A percentile compares a stretch with the other conserved stretches of the same genome.
Evolutionary conservation across 2,329 filamentous ascomycete genomes (phyloP).

Genomic region (Sclerotinia glacialis): DNA sequence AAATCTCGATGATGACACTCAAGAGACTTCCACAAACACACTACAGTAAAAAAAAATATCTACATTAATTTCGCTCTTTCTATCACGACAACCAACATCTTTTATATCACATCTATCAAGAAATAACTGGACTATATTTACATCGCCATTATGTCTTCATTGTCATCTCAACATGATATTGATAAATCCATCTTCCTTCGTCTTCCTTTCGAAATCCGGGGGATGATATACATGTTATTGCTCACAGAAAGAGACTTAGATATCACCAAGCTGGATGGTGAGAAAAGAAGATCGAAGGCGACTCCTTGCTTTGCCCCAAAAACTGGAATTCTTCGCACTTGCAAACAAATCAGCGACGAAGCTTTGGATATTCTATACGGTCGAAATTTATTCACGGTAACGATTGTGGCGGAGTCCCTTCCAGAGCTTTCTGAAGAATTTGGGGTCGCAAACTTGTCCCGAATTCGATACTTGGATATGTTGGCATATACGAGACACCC

Average conservation of each 20-base stretch:
- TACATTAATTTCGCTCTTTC: too few relatives aligned
- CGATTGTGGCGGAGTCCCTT: not conserved
- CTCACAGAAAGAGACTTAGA: not conserved
- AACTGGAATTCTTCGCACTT: not conserved
- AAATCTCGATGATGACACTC: too few relatives aligned
- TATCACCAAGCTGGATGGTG: too few relatives aligned
- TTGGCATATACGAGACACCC: too few relatives aligned
- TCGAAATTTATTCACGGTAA: not conserved
- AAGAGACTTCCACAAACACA: too few relatives aligned
- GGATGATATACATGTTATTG: not conserved
- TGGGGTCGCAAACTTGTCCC: not conserved
- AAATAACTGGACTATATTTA: not conserved
- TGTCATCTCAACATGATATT: not conserved
- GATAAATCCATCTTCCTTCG: not conserved
- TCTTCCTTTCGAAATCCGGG: not conserved
- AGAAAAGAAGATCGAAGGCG: not conserved
- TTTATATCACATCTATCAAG: not conserved
- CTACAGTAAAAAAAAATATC: too few relatives aligned
- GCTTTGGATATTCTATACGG: constrained; percentile 2
- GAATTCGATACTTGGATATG: not conserved
- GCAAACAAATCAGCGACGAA: constrained; percentile 9
- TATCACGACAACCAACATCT: not conserved
- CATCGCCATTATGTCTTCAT: not conserved
- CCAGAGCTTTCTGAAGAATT: too few relatives aligned
- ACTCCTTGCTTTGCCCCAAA: not conserved